Evolutionary conservation across 2,329 filamentous ascomycete genomes (phyloP).

Genomic region (Sporothrix schenckii): DNA sequence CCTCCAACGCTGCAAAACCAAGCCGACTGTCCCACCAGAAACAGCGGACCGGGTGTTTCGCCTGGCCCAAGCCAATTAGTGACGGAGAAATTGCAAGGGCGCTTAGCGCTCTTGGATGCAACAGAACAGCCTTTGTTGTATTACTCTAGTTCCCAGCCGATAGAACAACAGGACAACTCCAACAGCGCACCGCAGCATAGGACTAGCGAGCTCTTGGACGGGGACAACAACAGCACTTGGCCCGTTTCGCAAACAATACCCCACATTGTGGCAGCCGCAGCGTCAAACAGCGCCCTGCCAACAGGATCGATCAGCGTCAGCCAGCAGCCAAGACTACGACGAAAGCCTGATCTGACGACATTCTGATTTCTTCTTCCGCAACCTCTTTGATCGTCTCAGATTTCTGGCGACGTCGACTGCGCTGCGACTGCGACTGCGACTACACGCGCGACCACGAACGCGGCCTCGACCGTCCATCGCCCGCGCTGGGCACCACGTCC

Average conservation of each 20-base stretch:
- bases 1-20: conserved; percentile 6
- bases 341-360: conserved; percentile 26
- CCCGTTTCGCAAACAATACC: conserved; percentile 29
- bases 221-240: neutral
- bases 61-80: conserved; percentile 15
- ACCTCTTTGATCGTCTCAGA: neutral
- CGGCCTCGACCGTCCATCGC: neutral
- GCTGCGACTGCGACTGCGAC: neutral
- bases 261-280: conserved; percentile 32
- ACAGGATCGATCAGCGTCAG: conserved; percentile 11
- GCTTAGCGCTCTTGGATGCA: conserved; percentile 31
- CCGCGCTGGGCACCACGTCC: neutral
- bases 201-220: neutral
- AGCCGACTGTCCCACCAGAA: conserved; percentile 1
- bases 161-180: neutral
- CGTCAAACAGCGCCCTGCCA: conserved; percentile 13
- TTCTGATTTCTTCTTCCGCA: neutral
- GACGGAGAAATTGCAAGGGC: conserved; percentile 24
- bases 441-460: neutral
- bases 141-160: neutral
- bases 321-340: conserved; percentile 26
- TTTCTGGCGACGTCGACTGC: neutral
- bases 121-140: conserved; percentile 5
- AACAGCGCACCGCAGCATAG: neutral
- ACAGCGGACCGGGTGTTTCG: conserved; percentile 8